Base-by-base conservation (phyloP, 208 protist species). In the Crithidia sp. region DNA sequence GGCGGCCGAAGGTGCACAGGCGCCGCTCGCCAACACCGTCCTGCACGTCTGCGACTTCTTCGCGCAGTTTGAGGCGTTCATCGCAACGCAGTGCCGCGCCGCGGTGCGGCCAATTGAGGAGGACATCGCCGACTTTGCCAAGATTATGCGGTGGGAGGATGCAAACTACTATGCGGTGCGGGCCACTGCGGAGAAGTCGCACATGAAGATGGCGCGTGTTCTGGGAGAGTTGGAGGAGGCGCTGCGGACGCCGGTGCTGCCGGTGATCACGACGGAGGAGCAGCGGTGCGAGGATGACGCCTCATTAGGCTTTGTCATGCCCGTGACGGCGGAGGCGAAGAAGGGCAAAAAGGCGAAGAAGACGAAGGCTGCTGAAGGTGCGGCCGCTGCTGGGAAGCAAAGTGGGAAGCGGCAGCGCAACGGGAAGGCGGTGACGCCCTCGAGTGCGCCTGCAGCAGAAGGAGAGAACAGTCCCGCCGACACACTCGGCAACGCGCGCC, bases 161-260 rank as follows among this genome's bases (percentile, higher is more conserved):
- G 86, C 94, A 66, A 98, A 97, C 80, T 99, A 98, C 85, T 98
- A 98, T 82, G 90, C 93, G 17, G 87, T 99, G 7, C 97, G 97
- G 61, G 88, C 93, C 13, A 94, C 95, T 5, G 83, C 95, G 8
- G 96, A 99, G 71, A 98, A 98, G 86, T 96, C 97, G n/a, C 98
- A 99, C 74, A 86, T 97, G 66, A 91, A 96, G 86, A 85, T 96
- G 95, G 90, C 90, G n/a, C 85, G 93, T 44, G 84, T 87, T 52
- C 79, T 95, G 17, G 82, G 87, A 40, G 65, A 59, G 64, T 76
- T 95, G 16, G 88, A 95, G 61, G 90, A 89, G 12, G 90, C 84
- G 43, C 84, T 97, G 39, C 79, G 84, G 17, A 86, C 82, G 17
- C 92, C 95, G 10, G 67, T 96, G 2, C 79, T 93, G 17, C 47